Evolutionary conservation across 2,329 filamentous ascomycete species (phyloP), one percentile per base, ranked within the genome.

Genomic region (Knufia petricola): DNA sequence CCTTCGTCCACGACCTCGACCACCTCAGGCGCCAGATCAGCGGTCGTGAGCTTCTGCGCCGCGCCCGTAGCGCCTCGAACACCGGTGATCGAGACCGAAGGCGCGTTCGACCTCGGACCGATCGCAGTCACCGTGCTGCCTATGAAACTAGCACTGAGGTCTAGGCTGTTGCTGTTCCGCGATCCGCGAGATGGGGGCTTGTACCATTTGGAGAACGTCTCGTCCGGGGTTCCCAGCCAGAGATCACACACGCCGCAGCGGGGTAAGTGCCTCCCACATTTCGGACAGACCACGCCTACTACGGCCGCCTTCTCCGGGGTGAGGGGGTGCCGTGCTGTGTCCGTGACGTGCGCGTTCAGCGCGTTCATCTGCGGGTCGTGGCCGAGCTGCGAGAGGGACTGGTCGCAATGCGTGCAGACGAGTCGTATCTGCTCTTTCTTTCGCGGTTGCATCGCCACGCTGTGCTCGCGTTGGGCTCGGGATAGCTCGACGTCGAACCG

Each of bases 261-360:
- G 1, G 79, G 79, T 70, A 82, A 75, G 55, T 78, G 76, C 1
- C 76, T 67, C n/a, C 74, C 75, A 58, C 79, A 83, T 43, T 74
- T 74, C 1, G 76, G 76, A 58, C 79, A 83, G 1, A 78, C 68
- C 1, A 77, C 77, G 1, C 78, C 72, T 8, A 54, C 50, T 9
- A 57, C 58, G 0, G 58, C 56, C 9, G 57, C 58, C 37, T 54
- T 59, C 28, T 57, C 56, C 15, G 54, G 54, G n/a, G 52, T 53
- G 6, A 59, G 46, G 19, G 55, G 51, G 47, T 57, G 45, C 23
- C 50, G 50, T 15, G 43, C 19, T 7, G 46, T 54, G 30, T 58
- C 52, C 41, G 60, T 61, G 4, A 58, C 47, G 3, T 63, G 66
- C n/a, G 59, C 54, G 50, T 66, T 63, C 2, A 21, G 44, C 24